These are phyloP conservation scores for Arabis hirsuta DNA, from an alignment of 345 rosid species.

Conservation along the genomic window DNA sequence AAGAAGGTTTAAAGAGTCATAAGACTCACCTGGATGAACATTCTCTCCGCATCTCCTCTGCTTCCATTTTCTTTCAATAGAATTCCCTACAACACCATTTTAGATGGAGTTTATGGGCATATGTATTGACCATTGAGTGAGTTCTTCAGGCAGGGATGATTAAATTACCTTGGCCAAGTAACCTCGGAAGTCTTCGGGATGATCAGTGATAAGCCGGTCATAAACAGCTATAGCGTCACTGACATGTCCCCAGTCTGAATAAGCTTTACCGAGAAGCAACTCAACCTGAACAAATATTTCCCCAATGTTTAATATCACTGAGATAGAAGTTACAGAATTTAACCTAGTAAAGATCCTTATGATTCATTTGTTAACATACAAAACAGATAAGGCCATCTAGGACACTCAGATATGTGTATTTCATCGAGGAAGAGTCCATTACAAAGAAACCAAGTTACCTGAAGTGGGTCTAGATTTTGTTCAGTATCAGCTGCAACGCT, in stretches of 20 bases:
- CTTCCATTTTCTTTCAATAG: slow-evolving; percentile 84
- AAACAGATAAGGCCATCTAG: background rate
- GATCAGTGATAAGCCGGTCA: slow-evolving; percentile 70
- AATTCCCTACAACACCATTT: slow-evolving; percentile 66
- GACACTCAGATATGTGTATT: background rate
- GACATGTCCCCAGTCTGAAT: slow-evolving; percentile 89
- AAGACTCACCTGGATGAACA: slow-evolving; percentile 90
- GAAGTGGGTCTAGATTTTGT: slow-evolving; percentile 63
- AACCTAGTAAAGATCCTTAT: slow-evolving; percentile 2
- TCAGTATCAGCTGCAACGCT: slow-evolving; percentile 42
- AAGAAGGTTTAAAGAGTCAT: slow-evolving; percentile 6
- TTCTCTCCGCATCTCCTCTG: slow-evolving; percentile 90
- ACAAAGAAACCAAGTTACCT: slow-evolving; percentile 53
- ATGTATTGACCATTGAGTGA: background rate
- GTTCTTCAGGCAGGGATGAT: background rate
- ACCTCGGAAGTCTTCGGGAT: slow-evolving; percentile 91
- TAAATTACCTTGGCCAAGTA: slow-evolving; percentile 85
- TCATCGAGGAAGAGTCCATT: slow-evolving; percentile 6
- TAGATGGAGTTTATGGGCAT: slow-evolving; percentile 21
- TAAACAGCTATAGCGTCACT: slow-evolving; percentile 91
- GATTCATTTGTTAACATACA: background rate
- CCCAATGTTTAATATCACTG: slow-evolving; percentile 2
- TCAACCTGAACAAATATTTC: slow-evolving; percentile 57
- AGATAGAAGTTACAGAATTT: background rate
- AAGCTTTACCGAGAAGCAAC: slow-evolving; percentile 93